Conservation (phyloP, 2,329 filamentous ascomycete species). For the Colletotrichum lindemuthianum region DNA sequence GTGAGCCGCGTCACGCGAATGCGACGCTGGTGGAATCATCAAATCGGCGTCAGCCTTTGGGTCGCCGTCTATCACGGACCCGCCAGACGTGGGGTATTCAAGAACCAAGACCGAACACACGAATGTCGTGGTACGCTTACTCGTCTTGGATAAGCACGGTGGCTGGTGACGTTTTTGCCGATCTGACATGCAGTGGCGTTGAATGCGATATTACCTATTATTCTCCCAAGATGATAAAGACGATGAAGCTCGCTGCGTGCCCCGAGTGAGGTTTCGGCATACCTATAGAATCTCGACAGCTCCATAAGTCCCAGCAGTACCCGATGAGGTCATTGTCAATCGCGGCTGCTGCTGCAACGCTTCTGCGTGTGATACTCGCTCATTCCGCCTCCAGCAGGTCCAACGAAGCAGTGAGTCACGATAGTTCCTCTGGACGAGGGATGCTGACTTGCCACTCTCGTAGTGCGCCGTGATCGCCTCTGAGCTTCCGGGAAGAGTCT, state of each 20-base stretch:
- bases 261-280: too few relatives aligned
- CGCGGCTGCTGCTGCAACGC: too few relatives aligned
- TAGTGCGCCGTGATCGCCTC: conserved; percentile 37
- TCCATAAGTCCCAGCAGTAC: too few relatives aligned
- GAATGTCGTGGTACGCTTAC: background rate
- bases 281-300: too few relatives aligned
- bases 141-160: too few relatives aligned
- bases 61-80: background rate
- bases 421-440: background rate
- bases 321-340: too few relatives aligned
- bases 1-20: conserved; percentile 16
- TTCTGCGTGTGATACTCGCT: too few relatives aligned
- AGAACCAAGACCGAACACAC: background rate
- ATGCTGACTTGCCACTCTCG: background rate
- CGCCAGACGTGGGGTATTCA: background rate
- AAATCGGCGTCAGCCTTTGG: conserved; percentile 7
- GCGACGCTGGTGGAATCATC: background rate
- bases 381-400: background rate
- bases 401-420: background rate
- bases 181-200: too few relatives aligned
- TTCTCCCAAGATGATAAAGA: too few relatives aligned
- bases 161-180: too few relatives aligned
- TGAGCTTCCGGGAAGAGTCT: conserved; percentile 37
- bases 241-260: too few relatives aligned
- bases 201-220: too few relatives aligned